These are phyloP conservation scores for Tetrahymena borealis DNA, from an alignment of 73 alveolate genomes.

Conservation along the genomic window DNA sequence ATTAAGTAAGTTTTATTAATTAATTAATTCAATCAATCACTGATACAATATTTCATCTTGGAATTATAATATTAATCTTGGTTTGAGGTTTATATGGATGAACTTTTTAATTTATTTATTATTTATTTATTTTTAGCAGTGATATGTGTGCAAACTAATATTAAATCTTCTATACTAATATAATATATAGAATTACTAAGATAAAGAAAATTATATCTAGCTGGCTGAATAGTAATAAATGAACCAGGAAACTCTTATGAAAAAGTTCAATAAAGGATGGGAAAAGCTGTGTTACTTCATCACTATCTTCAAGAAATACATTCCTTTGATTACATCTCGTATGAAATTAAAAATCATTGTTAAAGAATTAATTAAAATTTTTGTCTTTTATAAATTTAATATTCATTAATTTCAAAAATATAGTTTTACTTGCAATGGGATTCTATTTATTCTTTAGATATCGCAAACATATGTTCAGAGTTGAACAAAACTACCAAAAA, in stretches of 20 bases:
- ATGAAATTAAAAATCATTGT: background rate
- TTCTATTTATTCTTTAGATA: background rate
- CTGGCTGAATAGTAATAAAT: background rate
- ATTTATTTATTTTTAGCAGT: background rate
- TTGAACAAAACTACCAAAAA: background rate
- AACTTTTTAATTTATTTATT: background rate
- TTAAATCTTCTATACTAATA: background rate
- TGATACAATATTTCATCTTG: no score
- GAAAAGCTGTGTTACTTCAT: background rate
- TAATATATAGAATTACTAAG: background rate
- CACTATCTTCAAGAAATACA: background rate
- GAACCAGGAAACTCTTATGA: background rate
- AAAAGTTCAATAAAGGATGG: background rate
- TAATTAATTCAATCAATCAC: background rate
- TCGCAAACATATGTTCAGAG: background rate
- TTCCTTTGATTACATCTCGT: background rate
- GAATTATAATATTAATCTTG: no score
- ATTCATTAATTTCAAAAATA: background rate
- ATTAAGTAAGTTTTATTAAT: background rate
- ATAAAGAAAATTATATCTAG: background rate
- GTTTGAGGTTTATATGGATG: background rate
- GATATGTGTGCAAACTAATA: background rate
- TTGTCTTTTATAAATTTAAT: background rate
- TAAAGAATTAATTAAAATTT: no score
- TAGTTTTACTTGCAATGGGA: background rate